phyloP scores from a whole-genome alignment of 768 basidiomycete species.

The Basidioascus undulatus region DNA sequence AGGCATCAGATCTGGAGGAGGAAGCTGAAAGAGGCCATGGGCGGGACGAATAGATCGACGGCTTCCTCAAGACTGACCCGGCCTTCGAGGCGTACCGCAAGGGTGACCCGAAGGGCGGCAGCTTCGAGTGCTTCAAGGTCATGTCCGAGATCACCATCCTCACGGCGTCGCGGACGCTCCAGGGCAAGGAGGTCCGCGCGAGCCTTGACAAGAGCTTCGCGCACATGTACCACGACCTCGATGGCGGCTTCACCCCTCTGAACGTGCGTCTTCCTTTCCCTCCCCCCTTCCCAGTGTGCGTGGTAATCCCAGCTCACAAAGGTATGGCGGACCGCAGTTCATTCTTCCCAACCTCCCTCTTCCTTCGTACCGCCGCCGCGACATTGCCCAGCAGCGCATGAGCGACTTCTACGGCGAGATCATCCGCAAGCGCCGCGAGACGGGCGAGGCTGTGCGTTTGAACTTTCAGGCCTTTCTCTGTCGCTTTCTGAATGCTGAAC shows the following conservation, averaged over 20 bases:
- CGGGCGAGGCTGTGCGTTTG: conserved; percentile 24
- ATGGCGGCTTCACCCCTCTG: conserved; percentile 84
- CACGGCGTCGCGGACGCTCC: conserved; percentile 78
- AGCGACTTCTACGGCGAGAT: conserved; percentile 77
- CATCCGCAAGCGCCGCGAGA: conserved; percentile 40
- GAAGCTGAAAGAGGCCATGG: no score
- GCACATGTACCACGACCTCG: conserved; percentile 59
- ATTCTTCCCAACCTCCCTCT: conserved; percentile 82
- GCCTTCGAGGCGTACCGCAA: conserved; percentile 37
- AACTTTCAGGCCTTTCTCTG: neutral
- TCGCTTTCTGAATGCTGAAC: neutral
- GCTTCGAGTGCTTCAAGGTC: conserved; percentile 44
- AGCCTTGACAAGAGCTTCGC: conserved; percentile 64
- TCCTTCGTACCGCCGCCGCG: conserved; percentile 67
- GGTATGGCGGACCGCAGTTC: conserved; percentile 31
- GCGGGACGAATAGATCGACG: conserved; percentile 36
- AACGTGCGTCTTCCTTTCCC: neutral
- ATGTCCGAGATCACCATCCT: conserved; percentile 79
- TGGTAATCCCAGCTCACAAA: neutral
- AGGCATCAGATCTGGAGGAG: no score
- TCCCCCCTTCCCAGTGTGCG: neutral
- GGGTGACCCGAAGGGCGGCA: conserved; percentile 33
- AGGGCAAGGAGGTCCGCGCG: conserved; percentile 69
- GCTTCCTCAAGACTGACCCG: conserved; percentile 42
- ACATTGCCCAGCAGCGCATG: conserved; percentile 78